phyloP scores from a whole-genome alignment of 1,139 yeast species.

The Debaryomyces robertsiae region DNA sequence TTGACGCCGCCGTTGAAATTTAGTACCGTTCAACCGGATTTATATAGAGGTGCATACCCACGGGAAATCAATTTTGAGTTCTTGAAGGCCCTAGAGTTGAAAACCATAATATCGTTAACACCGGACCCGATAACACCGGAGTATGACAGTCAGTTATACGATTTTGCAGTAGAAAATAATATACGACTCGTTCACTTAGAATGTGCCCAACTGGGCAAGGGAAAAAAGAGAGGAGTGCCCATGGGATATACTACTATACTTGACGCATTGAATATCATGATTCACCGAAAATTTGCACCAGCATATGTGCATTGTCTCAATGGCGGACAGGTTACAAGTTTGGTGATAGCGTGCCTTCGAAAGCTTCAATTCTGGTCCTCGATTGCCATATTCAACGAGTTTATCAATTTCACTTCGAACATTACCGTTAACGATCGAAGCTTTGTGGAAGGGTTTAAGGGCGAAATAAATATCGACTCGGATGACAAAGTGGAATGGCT shows the following conservation, averaged over 20 bases:
- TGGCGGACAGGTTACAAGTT: constrained; percentile 85
- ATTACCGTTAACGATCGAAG: constrained; percentile 80
- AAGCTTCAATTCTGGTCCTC: constrained; percentile 88
- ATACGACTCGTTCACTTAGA: constrained; percentile 65
- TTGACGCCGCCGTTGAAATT: constrained; percentile 83
- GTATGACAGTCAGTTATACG: constrained; percentile 51
- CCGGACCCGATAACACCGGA: constrained; percentile 68
- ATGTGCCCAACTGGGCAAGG: constrained; percentile 67
- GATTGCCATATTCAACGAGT: constrained; percentile 85
- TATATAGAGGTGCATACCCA: constrained; percentile 88
- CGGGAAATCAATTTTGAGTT: constrained; percentile 73
- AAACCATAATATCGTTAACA: constrained; percentile 76
- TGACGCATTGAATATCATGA: constrained; percentile 59
- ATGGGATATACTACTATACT: constrained; percentile 65
- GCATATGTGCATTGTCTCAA: constrained; percentile 83
- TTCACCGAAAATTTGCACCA: constrained; percentile 65
- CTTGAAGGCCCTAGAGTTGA: constrained; percentile 64
- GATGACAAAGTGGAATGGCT: constrained; percentile 65
- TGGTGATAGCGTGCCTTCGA: constrained; percentile 83
- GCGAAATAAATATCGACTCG: constrained; percentile 57
- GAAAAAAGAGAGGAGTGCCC: constrained; percentile 80
- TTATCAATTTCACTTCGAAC: constrained; percentile 73
- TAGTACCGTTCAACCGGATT: constrained; percentile 65
- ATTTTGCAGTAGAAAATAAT: constrained; percentile 51
- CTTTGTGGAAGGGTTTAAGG: constrained; percentile 79